Evolutionary conservation across 495 filamentous ascomycete genomes (phyloP), one percentile per base, ranked within the genome.

Genomic region (Copromyces sp.): DNA sequence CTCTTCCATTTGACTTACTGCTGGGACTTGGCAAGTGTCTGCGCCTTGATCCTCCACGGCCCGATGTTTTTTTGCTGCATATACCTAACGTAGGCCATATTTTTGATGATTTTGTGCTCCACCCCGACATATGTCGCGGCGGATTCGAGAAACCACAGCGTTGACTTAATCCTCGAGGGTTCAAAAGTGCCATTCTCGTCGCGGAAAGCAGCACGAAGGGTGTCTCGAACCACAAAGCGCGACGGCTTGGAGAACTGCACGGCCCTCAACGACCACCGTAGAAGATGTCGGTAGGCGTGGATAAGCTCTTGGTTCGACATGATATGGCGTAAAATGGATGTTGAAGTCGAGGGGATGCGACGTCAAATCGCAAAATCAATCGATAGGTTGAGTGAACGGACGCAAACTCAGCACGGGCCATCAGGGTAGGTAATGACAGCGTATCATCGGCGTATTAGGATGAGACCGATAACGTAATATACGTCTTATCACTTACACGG

Each of bases 101-200:
- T 97, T 80, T 89, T 93, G 69, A 97, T 70, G 69, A 99, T 90
- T 71, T 81, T 84, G 78, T 97, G 93, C 83, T 98, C 95, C 24
- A 95, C 73, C 0, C 94, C 93, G 35, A 81, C 86, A 73, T 86
- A 79, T 61, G 83, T 80, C 9, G 90, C 84, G 8, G 95, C 95
- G 38, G 87, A 86, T 42, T 88, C 82, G 7, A 98, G 84, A 77
- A 99, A 98, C 72, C 86, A 84, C 20, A 96, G 72, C 0, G 95
- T 99, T 70, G 93, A 92, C 69, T 83, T 79, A 42, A 97, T 88
- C 71, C 85, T 87, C 37, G 84, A 79, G 47, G 81, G 76, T 75
- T 93, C 83, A 74, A 91, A 92, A 12, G 86, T 82, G 68, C 82
- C 80, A 6, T 80, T 73, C 47, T 83, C 81, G 39, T 85, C 86